These are phyloP conservation scores for Nicotiana sylvestris DNA, from an alignment of 257 asterid species.

Conservation along the genomic window DNA sequence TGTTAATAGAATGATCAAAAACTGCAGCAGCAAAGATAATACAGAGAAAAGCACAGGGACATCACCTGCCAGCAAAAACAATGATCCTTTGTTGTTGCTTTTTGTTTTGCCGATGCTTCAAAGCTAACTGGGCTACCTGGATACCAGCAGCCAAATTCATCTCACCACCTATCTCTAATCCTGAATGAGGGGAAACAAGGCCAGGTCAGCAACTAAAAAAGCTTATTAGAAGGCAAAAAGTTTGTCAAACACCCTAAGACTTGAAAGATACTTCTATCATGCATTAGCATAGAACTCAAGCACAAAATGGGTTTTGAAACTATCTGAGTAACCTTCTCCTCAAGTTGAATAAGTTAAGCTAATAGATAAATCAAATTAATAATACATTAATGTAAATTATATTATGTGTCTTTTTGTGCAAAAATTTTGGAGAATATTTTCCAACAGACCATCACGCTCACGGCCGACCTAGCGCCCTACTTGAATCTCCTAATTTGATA, in stretches of 20 bases:
- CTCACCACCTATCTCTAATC: slow-evolving; percentile 89
- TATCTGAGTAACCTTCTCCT: neutral
- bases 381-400: neutral
- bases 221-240: neutral
- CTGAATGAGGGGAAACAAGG: slow-evolving; percentile 30
- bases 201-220: neutral
- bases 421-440: neutral
- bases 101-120: slow-evolving; percentile 97
- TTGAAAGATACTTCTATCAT: neutral
- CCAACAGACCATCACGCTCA: neutral
- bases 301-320: neutral
- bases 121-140: slow-evolving; percentile 97
- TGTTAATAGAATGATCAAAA: neutral
- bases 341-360: neutral
- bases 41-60: neutral
- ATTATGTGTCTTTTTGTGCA: neutral
- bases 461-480: neutral
- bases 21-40: neutral
- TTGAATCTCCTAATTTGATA: neutral
- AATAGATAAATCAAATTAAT: neutral
- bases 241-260: neutral
- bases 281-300: neutral
- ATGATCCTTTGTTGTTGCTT: slow-evolving; percentile 96
- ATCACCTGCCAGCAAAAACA: slow-evolving; percentile 92
- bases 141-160: slow-evolving; percentile 92